Conservation (phyloP, 768 basidiomycete genomes). For the Coprinellus micaceus region DNA sequence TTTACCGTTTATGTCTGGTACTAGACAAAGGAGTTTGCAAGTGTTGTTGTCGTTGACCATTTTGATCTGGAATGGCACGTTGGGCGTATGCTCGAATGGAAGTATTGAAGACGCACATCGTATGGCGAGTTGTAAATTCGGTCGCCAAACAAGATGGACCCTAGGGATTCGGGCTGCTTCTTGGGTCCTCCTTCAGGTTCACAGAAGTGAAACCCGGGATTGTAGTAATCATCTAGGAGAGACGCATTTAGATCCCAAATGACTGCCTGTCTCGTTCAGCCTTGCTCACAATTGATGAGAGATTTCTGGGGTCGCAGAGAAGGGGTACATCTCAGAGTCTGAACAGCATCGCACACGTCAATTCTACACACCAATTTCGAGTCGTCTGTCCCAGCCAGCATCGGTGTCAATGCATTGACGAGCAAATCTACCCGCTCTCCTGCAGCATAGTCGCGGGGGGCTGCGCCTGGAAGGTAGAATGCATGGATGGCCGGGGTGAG, state of each 20-base stretch:
- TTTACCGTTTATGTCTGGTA: slow-evolving; percentile 51
- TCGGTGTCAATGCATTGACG: slow-evolving; percentile 89
- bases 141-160: slow-evolving; percentile 95
- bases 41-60: slow-evolving; percentile 76
- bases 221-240: slow-evolving; percentile 84
- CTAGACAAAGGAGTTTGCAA: slow-evolving; percentile 72
- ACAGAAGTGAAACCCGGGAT: slow-evolving; percentile 84
- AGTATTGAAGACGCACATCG: slow-evolving; percentile 73
- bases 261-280: neutral
- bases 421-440: slow-evolving; percentile 77
- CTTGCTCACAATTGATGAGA: slow-evolving; percentile 72
- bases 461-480: slow-evolving; percentile 91
- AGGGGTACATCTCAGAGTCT: neutral
- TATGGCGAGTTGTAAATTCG: slow-evolving; percentile 90
- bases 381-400: slow-evolving; percentile 63
- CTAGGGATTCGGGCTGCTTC: slow-evolving; percentile 80
- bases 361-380: slow-evolving; percentile 65
- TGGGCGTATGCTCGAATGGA: too few species aligned
- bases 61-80: slow-evolving; percentile 50
- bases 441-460: slow-evolving; percentile 74
- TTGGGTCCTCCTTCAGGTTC: slow-evolving; percentile 67
- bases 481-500: slow-evolving; percentile 36
- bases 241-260: neutral
- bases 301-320: slow-evolving; percentile 62
- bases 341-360: neutral